These are phyloP conservation scores for Coix lacrymajobi DNA, from an alignment of 176 grass and related monocot species.

Conservation along the genomic window DNA sequence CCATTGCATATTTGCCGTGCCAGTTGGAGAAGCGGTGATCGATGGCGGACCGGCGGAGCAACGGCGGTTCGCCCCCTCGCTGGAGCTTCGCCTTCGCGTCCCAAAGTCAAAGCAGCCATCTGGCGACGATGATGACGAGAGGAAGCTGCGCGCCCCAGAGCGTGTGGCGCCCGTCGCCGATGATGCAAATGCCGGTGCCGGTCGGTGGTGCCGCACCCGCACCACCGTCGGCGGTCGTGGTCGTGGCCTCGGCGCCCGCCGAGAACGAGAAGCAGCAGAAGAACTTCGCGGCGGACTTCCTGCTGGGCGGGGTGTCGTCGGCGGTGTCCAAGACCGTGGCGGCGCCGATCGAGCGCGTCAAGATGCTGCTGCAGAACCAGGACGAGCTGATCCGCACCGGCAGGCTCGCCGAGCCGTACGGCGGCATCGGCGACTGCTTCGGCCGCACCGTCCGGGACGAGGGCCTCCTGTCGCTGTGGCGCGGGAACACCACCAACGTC, in stretches of 20 bases:
- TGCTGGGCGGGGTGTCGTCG: conserved; percentile 62
- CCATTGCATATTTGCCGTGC: neutral
- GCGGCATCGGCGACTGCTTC: conserved; percentile 66
- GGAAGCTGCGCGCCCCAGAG: neutral
- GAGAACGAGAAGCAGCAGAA: conserved; percentile 17
- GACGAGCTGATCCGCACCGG: conserved; percentile 59
- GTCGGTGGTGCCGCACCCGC: neutral
- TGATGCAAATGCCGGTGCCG: neutral
- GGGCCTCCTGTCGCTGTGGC: conserved; percentile 44
- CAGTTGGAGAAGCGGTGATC: conserved; percentile 4
- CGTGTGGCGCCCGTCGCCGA: neutral
- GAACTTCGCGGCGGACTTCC: conserved; percentile 49
- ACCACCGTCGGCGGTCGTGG: neutral
- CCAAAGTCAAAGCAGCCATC: neutral
- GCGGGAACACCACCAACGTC: conserved; percentile 63
- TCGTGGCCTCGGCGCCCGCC: conserved; percentile 40
- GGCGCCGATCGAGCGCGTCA: conserved; percentile 66
- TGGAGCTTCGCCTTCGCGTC: conserved; percentile 26
- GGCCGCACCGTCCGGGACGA: conserved; percentile 54
- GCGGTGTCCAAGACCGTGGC: conserved; percentile 68
- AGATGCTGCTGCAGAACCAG: conserved; percentile 70
- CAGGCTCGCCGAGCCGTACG: conserved; percentile 48
- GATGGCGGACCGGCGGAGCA: conserved; percentile 38
- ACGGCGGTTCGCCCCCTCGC: neutral
- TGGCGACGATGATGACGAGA: neutral